Evolutionary conservation across 805 yeast species (phyloP), one percentile per base, ranked within the genome.

Genomic region (Monosporozyma servazzii): DNA sequence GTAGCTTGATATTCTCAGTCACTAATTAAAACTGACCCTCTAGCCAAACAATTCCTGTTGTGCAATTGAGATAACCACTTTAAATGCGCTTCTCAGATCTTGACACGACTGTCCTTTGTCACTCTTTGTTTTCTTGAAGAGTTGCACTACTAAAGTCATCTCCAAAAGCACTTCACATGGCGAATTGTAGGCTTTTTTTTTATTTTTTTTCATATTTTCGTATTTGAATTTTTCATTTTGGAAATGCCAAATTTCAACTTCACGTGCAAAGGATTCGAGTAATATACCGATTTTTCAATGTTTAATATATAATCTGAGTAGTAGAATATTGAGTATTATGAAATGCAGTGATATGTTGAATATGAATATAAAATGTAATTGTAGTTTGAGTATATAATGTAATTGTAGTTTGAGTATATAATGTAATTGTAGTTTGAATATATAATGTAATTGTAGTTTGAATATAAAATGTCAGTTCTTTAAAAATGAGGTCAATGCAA

Each of bases 401-500:
- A 37, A 37, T 37, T 4, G 6, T 6, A 13, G 6, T 7, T 17
- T 13, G 41, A 7, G 18, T 25, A 25, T 25, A 25, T 25, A 18
- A 37, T 7, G 21, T 13, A 13, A n/a, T 37, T 7, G 4, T 5
- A 37, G 6, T 15, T 17, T 13, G 41, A 37, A 37, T 37, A 37
- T 37, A 37, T 5, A 37, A 21, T n/a, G 10, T 21, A 1, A 31
- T n/a, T 21, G 8, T 37, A 47, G 7, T 20, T 37, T 8, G 36
- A 25, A 7, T 25, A 25, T 25, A 9, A 25, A 25, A 25, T 25
- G 37, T 30, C 20, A 30, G 30, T 37, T 45, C 8, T 30, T 21
- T 9, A 54, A 36, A 51, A 69, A 73, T 1, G 63, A 51, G 33
- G 68, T 41, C 11, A 85, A 66, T 52, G 77, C 55, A 4, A 58